Evolutionary conservation across 2,329 filamentous ascomycete genomes (phyloP).

Genomic region (Microdochium bolleyi): DNA sequence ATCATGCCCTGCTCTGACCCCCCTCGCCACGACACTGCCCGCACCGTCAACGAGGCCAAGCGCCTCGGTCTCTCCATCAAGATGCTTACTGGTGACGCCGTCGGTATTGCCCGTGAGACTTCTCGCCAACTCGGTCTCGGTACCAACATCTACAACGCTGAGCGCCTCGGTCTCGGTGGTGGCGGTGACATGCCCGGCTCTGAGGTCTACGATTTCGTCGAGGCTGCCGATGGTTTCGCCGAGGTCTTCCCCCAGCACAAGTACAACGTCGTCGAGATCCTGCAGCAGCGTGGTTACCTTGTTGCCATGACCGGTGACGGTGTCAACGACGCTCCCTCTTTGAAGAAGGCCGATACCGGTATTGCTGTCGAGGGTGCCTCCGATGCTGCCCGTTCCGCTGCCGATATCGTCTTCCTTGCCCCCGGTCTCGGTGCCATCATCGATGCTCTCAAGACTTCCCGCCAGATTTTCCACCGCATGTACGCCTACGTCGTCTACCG

Average conservation of each 20-base stretch:
- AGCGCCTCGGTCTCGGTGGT: constrained; percentile 82
- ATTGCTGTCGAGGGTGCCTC: constrained; percentile 91
- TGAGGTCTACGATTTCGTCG: constrained; percentile 91
- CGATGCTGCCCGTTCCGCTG: constrained; percentile 82
- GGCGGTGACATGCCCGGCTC: constrained; percentile 90
- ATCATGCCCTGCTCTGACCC: constrained; percentile 94
- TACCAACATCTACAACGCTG: constrained; percentile 90
- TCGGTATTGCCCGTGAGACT: constrained; percentile 87
- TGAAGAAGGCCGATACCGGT: constrained; percentile 95
- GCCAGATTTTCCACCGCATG: constrained; percentile 96
- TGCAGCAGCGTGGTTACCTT: constrained; percentile 87
- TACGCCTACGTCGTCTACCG: constrained; percentile 94
- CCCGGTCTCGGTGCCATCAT: constrained; percentile 89
- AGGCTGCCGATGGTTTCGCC: constrained; percentile 90
- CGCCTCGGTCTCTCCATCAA: constrained; percentile 82
- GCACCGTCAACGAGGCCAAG: constrained; percentile 87
- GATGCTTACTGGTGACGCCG: constrained; percentile 93
- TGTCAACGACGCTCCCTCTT: constrained; percentile 86
- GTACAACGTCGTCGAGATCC: constrained; percentile 88
- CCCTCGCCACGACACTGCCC: constrained; percentile 81
- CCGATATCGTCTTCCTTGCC: constrained; percentile 90
- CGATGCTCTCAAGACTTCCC: constrained; percentile 84
- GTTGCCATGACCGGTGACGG: constrained; percentile 96
- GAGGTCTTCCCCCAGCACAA: constrained; percentile 95
- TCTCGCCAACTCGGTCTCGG: constrained; percentile 86